A percentile compares a stretch with the other conserved stretches of the same genome.
Evolutionary conservation across 2,329 filamentous ascomycete species (phyloP).

Genomic region (Raffaelea deltoideospora): DNA sequence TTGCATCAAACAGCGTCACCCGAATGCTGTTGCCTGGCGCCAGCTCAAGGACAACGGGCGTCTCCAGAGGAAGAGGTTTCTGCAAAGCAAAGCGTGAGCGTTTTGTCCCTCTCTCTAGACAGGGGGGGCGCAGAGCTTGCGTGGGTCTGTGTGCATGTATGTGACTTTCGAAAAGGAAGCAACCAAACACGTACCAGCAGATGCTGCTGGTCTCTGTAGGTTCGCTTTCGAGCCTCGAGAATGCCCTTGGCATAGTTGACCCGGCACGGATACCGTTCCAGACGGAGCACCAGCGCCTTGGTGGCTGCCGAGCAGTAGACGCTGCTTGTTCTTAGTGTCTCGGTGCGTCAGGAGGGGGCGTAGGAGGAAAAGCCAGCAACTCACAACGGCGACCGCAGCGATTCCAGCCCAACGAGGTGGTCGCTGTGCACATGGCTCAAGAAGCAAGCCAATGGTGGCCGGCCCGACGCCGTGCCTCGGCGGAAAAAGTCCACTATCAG

Average conservation of each 20-base stretch:
- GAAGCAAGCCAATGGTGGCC: slow-evolving; percentile 66
- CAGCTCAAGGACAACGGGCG: slow-evolving; percentile 63
- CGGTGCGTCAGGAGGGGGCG: too few relatives aligned
- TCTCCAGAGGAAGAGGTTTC: slow-evolving; percentile 71
- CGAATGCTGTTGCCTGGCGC: slow-evolving; percentile 51
- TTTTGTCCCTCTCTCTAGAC: neutral
- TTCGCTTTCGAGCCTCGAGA: slow-evolving; percentile 56
- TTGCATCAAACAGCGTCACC: slow-evolving; percentile 79
- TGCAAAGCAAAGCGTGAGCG: slow-evolving; percentile 12
- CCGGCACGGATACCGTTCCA: slow-evolving; percentile 66
- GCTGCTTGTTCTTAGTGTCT: too few relatives aligned
- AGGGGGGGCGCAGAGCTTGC: too few relatives aligned
- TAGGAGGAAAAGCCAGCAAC: slow-evolving; percentile 6
- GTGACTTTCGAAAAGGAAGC: neutral
- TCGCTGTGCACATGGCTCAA: slow-evolving; percentile 88
- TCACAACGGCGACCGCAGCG: slow-evolving; percentile 58
- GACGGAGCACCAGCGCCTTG: slow-evolving; percentile 59
- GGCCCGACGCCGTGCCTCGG: slow-evolving; percentile 29
- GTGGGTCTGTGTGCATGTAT: slow-evolving; percentile 7
- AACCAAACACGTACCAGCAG: slow-evolving; percentile 34
- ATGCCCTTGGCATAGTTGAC: slow-evolving; percentile 70
- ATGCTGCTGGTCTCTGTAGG: slow-evolving; percentile 60
- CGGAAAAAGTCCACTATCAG: slow-evolving; percentile 67
- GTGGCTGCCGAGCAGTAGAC: slow-evolving; percentile 85
- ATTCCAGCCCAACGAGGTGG: slow-evolving; percentile 69